Base-by-base conservation (phyloP, 371 early-diverging fungal genomes). In the Apophysomyces elegans region DNA sequence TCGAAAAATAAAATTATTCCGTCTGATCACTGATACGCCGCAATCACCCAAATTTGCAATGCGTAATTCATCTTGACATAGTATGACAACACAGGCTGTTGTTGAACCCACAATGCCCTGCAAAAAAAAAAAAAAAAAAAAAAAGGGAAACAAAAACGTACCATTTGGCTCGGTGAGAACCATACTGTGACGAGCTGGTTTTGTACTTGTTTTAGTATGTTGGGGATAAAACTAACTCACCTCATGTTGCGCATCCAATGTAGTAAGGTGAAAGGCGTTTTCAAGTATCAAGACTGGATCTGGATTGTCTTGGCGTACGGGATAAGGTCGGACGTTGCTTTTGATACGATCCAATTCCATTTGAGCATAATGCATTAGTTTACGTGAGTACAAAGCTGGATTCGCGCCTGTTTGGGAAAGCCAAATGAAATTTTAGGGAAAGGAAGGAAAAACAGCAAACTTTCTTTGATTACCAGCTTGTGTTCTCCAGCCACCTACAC, bases 21-120 rank as follows among this genome's bases (percentile, higher is more conserved):
- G 81, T 26, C 98, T 90, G 58, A 96, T 90, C 6, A 98, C 80
- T 56, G 89, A 82, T 56, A 96, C 78, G 2, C 95, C 95, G 73
- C 95, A 94, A 76, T 98, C 97, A 37, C 98, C 98, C 38, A 98
- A 77, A 65, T 95, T 95, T 1, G 95, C 91, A 56, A 97, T 88
- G 0, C 94, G 86, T 37, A 97, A 80, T 75, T 95, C 95, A 67
- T 95, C 92, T 65, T 94, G 88, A 37, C 93, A 81, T 64, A 97
- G 78, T n/a, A 96, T 79, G 13, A 88, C 94, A 60, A 96, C 74
- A 71, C 93, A 86, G 0, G 95, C 95, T 9, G 97, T 97, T 9
- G 93, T 90, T 16, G 94, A 93, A 11, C 97, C 97, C 14, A 94
- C 67, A 56, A 69, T 64, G 21, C 63, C 62, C 67, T 73, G 60